These are phyloP conservation scores for Coprinopsis sp. DNA, from an alignment of 768 basidiomycete genomes.

Conservation along the genomic window DNA sequence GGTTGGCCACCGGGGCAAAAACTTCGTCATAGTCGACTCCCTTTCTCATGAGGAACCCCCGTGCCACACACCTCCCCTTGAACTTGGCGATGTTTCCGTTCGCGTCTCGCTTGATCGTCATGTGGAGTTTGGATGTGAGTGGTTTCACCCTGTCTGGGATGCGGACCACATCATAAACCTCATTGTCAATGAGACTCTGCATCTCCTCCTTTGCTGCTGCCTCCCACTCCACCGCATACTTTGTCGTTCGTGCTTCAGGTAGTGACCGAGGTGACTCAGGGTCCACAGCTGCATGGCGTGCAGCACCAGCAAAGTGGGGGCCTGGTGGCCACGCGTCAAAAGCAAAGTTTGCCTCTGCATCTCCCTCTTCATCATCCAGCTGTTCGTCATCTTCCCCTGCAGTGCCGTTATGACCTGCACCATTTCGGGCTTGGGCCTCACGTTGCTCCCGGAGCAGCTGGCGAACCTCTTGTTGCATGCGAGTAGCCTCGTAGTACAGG, in stretches of 20 bases:
- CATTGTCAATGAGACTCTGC: slow-evolving; percentile 3
- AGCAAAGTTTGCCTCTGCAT: too few relatives aligned
- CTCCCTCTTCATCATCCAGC: too few relatives aligned
- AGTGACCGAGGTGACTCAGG: slow-evolving; percentile 3
- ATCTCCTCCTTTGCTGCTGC: slow-evolving; percentile 8
- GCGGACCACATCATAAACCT: slow-evolving; percentile 11
- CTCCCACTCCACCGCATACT: slow-evolving; percentile 6
- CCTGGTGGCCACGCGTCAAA: too few relatives aligned
- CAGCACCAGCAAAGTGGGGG: too few relatives aligned
- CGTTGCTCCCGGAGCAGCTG: too few relatives aligned
- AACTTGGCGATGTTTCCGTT: slow-evolving; percentile 12
- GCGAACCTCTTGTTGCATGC: too few relatives aligned
- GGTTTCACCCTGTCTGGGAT: slow-evolving; percentile 1
- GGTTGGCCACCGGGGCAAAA: slow-evolving; percentile 15
- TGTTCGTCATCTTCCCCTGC: too few relatives aligned
- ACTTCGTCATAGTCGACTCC: slow-evolving; percentile 15
- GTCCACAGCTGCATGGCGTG: too few relatives aligned
- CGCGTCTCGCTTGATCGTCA: slow-evolving; percentile 10
- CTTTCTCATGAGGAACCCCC: slow-evolving; percentile 14
- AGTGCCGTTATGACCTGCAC: too few relatives aligned
- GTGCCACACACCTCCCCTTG: slow-evolving; percentile 14
- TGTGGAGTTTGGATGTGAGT: slow-evolving; percentile 12
- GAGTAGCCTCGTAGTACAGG: too few relatives aligned
- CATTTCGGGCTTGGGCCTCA: too few relatives aligned
- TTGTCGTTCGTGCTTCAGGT: slow-evolving; percentile 3